phyloP scores from a whole-genome alignment of 306 rosid genomes.

The Arachis hypogaea region DNA sequence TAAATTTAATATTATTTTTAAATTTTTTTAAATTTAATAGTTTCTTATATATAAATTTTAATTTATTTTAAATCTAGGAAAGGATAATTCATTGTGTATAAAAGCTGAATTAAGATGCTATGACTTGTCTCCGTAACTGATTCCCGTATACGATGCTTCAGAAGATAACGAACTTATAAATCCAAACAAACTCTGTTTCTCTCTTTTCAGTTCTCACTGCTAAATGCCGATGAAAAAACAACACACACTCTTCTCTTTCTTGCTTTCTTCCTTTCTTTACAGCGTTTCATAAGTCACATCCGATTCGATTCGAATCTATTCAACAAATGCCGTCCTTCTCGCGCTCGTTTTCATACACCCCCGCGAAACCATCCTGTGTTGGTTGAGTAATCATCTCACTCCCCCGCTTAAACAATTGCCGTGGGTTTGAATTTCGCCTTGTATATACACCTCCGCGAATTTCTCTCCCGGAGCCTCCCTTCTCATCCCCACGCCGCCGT shows the following conservation, averaged over 20 bases:
- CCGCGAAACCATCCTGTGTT: slow-evolving; percentile 31
- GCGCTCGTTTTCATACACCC: slow-evolving; percentile 41
- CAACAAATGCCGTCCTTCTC: slow-evolving; percentile 29
- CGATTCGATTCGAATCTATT: slow-evolving; percentile 34
- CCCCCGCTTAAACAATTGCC: too few species aligned
- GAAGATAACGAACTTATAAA: background rate
- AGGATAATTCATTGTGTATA: too few species aligned
- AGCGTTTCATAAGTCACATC: background rate
- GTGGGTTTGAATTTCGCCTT: too few species aligned
- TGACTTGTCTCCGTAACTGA: slow-evolving; percentile 7
- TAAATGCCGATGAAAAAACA: background rate
- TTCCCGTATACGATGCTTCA: background rate
- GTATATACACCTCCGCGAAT: slow-evolving; percentile 39
- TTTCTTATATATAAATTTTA: too few species aligned
- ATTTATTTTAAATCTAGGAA: too few species aligned
- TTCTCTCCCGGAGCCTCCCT: slow-evolving; percentile 45
- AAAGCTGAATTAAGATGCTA: too few species aligned
- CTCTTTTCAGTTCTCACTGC: background rate
- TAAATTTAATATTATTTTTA: too few species aligned
- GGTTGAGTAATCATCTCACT: too few species aligned
- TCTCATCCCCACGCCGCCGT: slow-evolving; percentile 27
- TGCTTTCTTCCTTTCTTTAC: background rate
- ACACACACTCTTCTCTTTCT: background rate
- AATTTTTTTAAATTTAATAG: too few species aligned
- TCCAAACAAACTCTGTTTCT: background rate